Percentiles rank a stretch among this genome's conserved stretches.
These are phyloP conservation scores for Saccharum hybrid DNA, from an alignment of 202 grass and related monocot species.

Conservation along the genomic window DNA sequence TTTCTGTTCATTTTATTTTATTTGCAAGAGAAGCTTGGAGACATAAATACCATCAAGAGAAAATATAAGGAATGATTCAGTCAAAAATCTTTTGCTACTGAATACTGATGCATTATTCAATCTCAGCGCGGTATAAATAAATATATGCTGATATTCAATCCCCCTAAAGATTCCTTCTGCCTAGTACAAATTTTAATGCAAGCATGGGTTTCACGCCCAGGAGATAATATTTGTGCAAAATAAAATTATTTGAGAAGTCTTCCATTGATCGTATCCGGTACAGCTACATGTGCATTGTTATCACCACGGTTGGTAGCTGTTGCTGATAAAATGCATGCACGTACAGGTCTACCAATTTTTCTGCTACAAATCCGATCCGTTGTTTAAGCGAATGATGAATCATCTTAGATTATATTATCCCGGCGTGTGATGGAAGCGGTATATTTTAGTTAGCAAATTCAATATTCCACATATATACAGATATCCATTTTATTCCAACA, in stretches of 20 bases:
- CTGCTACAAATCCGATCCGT: background rate
- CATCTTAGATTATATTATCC: constrained; percentile 18
- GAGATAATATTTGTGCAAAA: constrained; percentile 3
- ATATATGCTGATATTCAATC: constrained; percentile 5
- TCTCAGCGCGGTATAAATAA: background rate
- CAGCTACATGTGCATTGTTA: constrained; percentile 22
- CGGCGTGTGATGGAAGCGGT: background rate
- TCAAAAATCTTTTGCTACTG: background rate
- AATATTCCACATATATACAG: background rate
- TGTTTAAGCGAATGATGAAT: constrained; percentile 16
- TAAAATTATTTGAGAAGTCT: constrained; percentile 14
- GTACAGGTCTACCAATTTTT: constrained; percentile 11
- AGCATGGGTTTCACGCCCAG: background rate
- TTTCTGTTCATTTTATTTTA: constrained; percentile 18
- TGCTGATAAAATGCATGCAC: constrained; percentile 18
- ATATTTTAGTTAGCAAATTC: background rate
- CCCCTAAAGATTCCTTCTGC: constrained; percentile 13
- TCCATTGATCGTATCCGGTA: constrained; percentile 12
- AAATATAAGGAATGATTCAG: background rate
- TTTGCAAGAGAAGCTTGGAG: background rate
- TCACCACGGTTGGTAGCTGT: background rate
- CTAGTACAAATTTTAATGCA: background rate
- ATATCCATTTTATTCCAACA: background rate
- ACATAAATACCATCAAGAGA: background rate
- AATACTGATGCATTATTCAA: background rate